Conservation (phyloP, 371 early-diverging fungal genomes). For the Saksenaea oblongispora region DNA sequence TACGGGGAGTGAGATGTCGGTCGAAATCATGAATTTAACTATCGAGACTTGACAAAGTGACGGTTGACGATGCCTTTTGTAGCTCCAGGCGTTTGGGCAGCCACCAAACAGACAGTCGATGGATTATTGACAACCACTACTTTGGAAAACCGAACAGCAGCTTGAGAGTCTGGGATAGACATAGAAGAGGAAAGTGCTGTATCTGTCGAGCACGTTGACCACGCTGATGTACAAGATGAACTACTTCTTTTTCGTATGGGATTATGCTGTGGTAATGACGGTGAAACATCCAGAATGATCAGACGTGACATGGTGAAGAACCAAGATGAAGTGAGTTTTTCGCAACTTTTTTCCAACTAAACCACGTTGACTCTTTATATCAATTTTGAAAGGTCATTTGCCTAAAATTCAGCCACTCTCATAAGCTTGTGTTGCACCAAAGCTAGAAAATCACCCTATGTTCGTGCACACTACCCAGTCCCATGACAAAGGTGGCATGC, state of each 20-base stretch:
- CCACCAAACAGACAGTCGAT: slow-evolving; percentile 1
- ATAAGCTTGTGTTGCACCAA: background rate
- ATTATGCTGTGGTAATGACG: background rate
- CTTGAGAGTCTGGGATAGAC: background rate
- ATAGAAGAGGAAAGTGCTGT: background rate
- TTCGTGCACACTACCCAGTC: slow-evolving; percentile 2
- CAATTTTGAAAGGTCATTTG: background rate
- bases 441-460: background rate
- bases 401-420: slow-evolving; percentile 1
- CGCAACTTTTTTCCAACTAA: background rate
- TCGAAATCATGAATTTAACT: background rate
- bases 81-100: background rate
- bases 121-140: slow-evolving; percentile 8
- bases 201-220: background rate
- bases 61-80: slow-evolving; percentile 7
- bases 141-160: slow-evolving; percentile 7
- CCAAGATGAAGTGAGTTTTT: background rate
- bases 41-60: background rate
- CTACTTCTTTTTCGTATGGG: slow-evolving; percentile 2
- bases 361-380: background rate
- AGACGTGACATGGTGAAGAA: background rate
- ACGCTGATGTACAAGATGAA: background rate
- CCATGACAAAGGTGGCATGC: slow-evolving; percentile 5
- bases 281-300: slow-evolving; percentile 1
- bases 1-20: background rate